A percentile compares a stretch with the other conserved stretches of the same genome.
These are phyloP conservation scores for Boletales sp. DNA, from an alignment of 768 basidiomycete genomes.

Conservation along the genomic window DNA sequence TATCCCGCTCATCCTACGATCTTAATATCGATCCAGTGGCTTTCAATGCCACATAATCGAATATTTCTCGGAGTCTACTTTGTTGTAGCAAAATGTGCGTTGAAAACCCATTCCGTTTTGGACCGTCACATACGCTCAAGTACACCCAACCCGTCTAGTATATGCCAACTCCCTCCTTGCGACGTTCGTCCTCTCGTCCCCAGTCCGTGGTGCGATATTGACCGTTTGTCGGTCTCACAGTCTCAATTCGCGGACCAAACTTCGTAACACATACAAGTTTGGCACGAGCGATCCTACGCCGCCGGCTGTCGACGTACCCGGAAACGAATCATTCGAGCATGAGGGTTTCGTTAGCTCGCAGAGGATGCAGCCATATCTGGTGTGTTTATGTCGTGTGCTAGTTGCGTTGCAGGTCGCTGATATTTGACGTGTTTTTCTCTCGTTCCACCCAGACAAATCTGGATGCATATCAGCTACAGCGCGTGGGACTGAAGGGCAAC, in stretches of 20 bases:
- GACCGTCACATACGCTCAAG: not conserved
- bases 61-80: conserved; percentile 24
- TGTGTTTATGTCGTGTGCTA: not conserved
- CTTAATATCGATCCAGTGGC: conserved; percentile 12
- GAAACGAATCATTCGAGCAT: not conserved
- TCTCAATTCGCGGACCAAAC: conserved; percentile 17
- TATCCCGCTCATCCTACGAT: not conserved
- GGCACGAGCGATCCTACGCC: not conserved
- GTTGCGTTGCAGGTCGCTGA: not conserved
- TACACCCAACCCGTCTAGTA: conserved; percentile 1
- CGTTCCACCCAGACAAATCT: not conserved
- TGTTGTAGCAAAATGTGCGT: conserved; percentile 21
- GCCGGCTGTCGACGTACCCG: conserved; percentile 7
- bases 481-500: not conserved
- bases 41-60: conserved; percentile 20
- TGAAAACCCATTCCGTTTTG: not conserved
- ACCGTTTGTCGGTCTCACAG: conserved; percentile 1
- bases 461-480: not conserved
- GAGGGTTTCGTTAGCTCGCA: not conserved
- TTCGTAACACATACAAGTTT: conserved; percentile 2
- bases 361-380: not conserved
- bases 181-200: conserved; percentile 13
- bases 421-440: no score
- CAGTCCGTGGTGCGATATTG: not conserved
- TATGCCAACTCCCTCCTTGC: conserved; percentile 27